Evolutionary conservation across 2,329 filamentous ascomycete genomes (phyloP).

Genomic region (Diaporthe caulivora): DNA sequence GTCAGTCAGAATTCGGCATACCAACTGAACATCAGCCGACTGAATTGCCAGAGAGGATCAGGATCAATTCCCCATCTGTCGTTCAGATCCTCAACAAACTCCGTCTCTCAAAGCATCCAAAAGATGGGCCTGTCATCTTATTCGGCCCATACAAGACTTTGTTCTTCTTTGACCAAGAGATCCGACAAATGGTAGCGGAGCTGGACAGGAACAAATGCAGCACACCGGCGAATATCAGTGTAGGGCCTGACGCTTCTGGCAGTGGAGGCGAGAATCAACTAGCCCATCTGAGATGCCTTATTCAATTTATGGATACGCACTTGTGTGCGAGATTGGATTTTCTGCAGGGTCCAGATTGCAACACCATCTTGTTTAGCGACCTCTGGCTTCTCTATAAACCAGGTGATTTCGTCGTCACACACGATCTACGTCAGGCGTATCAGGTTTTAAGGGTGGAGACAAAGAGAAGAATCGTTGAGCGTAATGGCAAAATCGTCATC

Average conservation of each 20-base stretch:
- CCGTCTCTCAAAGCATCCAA: too few relatives aligned
- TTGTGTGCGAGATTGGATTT: not conserved
- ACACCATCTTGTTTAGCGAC: not conserved
- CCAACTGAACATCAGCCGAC: not conserved
- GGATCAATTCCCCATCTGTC: not conserved
- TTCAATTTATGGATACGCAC: not conserved
- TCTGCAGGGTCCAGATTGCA: not conserved
- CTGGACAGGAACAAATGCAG: not conserved
- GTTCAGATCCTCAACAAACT: not conserved
- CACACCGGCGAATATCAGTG: accelerated
- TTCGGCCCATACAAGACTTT: not conserved
- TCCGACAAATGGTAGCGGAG: not conserved
- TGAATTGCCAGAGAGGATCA: not conserved
- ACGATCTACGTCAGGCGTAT: not conserved
- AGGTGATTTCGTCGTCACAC: not conserved
- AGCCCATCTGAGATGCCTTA: not conserved
- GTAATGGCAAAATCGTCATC: not conserved
- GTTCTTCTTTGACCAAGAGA: not conserved
- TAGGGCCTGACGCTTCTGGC: too few relatives aligned
- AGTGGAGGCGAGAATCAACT: not conserved
- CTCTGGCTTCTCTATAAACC: not conserved
- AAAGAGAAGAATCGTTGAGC: not conserved
- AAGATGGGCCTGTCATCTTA: not conserved
- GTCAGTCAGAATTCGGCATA: accelerated
- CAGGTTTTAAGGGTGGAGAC: not conserved